phyloP scores from a whole-genome alignment of 805 yeast species.

The Saturnispora saitoi region DNA sequence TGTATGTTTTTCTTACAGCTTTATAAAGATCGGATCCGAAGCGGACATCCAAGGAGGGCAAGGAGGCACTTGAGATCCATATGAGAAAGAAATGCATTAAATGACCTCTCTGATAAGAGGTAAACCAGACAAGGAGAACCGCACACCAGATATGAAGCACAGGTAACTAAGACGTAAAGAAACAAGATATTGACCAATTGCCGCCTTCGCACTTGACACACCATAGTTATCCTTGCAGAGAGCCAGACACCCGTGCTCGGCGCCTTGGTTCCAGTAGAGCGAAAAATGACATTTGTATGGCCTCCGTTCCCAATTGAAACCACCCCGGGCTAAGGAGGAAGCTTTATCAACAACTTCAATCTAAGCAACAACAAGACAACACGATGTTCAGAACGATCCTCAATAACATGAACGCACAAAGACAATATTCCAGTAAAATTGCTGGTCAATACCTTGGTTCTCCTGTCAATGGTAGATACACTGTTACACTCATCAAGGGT shows the following conservation, averaged over 20 bases:
- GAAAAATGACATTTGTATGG: not conserved
- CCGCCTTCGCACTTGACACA: too few species aligned
- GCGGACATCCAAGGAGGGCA: too few species aligned
- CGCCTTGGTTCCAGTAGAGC: constrained; percentile 1
- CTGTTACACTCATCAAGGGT: constrained; percentile 95
- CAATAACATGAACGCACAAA: constrained; percentile 13
- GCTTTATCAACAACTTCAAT: not conserved
- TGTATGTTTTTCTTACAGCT: too few species aligned
- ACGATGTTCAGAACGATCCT: not conserved
- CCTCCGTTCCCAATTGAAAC: not conserved
- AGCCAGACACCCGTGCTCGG: not conserved
- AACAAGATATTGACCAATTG: too few species aligned
- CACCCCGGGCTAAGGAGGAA: not conserved
- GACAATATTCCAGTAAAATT: constrained; percentile 30
- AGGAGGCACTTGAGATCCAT: too few species aligned
- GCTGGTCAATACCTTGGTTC: constrained; percentile 62
- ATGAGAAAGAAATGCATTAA: too few species aligned
- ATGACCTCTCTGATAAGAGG: too few species aligned
- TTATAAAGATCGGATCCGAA: too few species aligned
- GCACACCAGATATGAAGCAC: too few species aligned
- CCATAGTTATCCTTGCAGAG: too few species aligned
- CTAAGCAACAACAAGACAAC: not conserved
- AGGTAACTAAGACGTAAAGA: too few species aligned
- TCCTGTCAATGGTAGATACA: constrained; percentile 74
- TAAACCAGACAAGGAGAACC: too few species aligned